Percentiles rank a stretch among this genome's conserved stretches.
These are phyloP conservation scores for Aureobasidium sp. DNA, from an alignment of 2,329 filamentous ascomycete species.

Conservation along the genomic window DNA sequence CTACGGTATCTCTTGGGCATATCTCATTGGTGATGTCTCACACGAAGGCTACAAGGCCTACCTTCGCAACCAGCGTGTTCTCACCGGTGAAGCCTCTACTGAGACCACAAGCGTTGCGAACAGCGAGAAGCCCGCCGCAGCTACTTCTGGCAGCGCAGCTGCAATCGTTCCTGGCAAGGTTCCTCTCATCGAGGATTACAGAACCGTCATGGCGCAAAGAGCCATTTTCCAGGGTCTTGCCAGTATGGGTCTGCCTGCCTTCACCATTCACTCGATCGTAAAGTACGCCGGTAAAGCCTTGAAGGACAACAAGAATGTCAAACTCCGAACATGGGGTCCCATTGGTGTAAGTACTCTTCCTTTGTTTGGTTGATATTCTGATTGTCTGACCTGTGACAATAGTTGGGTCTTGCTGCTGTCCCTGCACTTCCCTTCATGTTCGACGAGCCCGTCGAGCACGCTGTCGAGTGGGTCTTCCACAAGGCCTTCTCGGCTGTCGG, in stretches of 20 bases:
- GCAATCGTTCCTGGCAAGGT: constrained; percentile 37
- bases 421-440: constrained; percentile 79
- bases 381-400: constrained; percentile 17
- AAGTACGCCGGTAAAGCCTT: constrained; percentile 79
- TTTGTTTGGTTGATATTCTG: neutral
- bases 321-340: constrained; percentile 73
- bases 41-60: constrained; percentile 97
- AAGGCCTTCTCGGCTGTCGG: constrained; percentile 67
- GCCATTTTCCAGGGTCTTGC: constrained; percentile 85
- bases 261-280: constrained; percentile 90
- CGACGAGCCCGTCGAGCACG: constrained; percentile 85
- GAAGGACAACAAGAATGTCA: constrained; percentile 69
- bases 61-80: constrained; percentile 66
- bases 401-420: constrained; percentile 57
- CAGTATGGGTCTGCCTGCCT: constrained; percentile 86
- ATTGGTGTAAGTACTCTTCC: constrained; percentile 65
- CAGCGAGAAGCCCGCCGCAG: constrained; percentile 29
- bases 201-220: constrained; percentile 83
- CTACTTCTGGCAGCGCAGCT: constrained; percentile 15
- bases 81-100: constrained; percentile 53
- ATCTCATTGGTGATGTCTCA: constrained; percentile 79
- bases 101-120: neutral
- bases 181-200: constrained; percentile 76
- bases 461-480: constrained; percentile 84
- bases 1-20: constrained; percentile 88